phyloP scores from a whole-genome alignment of 2,329 filamentous ascomycete genomes.

The Penicillium polonicum region DNA sequence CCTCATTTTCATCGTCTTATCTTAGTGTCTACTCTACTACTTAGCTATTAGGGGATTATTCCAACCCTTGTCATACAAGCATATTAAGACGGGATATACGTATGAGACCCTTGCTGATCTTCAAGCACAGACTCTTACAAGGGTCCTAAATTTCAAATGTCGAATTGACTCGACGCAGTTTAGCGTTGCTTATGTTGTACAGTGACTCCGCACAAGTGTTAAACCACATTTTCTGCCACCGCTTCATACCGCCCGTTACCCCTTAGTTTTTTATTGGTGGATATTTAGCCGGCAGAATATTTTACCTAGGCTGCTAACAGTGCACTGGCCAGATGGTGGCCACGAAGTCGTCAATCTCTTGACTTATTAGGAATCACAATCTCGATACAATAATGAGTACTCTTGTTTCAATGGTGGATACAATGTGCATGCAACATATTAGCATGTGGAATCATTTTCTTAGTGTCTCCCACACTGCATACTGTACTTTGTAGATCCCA shows the following conservation, averaged over 20 bases:
- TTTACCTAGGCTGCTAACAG: neutral
- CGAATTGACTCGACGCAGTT: neutral
- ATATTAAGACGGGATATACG: neutral
- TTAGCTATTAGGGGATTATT: neutral
- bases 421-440: neutral
- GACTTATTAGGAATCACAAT: neutral
- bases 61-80: neutral
- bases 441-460: neutral
- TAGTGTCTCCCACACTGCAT: neutral
- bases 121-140: neutral
- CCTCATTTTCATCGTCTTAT: neutral
- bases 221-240: too few species aligned
- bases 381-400: neutral
- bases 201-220: too few species aligned
- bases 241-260: neutral
- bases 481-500: neutral
- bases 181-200: neutral
- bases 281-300: neutral
- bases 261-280: neutral
- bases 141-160: neutral
- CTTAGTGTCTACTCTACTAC: neutral
- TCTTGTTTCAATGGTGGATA: neutral
- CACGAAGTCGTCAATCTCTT: neutral
- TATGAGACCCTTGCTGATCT: neutral
- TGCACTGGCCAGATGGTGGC: neutral